Evolutionary conservation across 2,329 filamentous ascomycete species (phyloP).

Genomic region (Colletotrichum shisoi): DNA sequence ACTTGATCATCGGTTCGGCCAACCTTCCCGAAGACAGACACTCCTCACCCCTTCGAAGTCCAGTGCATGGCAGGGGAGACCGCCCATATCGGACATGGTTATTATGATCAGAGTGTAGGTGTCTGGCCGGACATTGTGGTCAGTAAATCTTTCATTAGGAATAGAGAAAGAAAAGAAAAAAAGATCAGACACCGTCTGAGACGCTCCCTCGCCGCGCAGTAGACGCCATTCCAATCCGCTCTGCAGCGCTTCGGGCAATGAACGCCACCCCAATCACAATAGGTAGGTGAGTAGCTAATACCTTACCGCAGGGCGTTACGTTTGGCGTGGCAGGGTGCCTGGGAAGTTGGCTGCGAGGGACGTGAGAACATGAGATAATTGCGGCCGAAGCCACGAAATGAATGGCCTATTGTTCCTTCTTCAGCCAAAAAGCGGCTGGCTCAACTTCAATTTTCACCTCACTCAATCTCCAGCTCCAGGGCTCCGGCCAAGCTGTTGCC

Average conservation of each 20-base stretch:
- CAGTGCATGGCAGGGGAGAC: slow-evolving; percentile 8
- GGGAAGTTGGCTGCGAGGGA: not conserved
- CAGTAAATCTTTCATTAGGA: not conserved
- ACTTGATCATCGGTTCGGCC: not conserved
- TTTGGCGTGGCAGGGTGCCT: not conserved
- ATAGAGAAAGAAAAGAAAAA: not conserved
- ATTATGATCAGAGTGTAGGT: not conserved
- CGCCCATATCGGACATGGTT: not conserved
- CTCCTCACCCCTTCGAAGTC: not conserved
- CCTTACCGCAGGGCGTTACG: slow-evolving; percentile 7
- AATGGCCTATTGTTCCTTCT: slow-evolving; percentile 19
- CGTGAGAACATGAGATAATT: slow-evolving; percentile 20
- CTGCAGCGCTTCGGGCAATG: slow-evolving; percentile 19
- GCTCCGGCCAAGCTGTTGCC: slow-evolving; percentile 8
- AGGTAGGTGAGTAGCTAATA: too few relatives aligned
- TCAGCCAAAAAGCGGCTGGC: not conserved
- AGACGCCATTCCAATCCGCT: slow-evolving; percentile 22
- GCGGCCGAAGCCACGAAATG: slow-evolving; percentile 26
- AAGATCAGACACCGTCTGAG: slow-evolving; percentile 17
- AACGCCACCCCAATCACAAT: slow-evolving; percentile 26
- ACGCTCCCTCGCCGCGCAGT: slow-evolving; percentile 28
- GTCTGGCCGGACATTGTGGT: slow-evolving; percentile 21
- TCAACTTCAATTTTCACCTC: slow-evolving; percentile 16
- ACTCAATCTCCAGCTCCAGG: slow-evolving; percentile 11
- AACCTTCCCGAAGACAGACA: not conserved